Conservation (phyloP, 2,329 filamentous ascomycete species). For the Stemphylium vesicarium region DNA sequence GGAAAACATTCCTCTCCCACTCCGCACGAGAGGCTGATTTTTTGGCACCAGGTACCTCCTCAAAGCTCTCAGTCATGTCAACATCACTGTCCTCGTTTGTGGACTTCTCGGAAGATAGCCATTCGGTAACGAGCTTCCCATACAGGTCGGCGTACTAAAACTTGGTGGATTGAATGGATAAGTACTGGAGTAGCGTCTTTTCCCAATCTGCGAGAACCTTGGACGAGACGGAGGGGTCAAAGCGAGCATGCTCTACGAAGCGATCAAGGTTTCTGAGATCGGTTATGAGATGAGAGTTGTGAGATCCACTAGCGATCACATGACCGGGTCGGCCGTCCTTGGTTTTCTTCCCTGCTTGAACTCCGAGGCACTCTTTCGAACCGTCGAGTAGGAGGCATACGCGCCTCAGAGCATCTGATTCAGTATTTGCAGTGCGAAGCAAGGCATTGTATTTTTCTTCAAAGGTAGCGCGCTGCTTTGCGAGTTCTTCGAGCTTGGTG, state of each 20-base stretch:
- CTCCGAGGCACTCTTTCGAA: constrained; percentile 36
- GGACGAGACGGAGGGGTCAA: constrained; percentile 46
- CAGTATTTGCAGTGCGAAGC: constrained; percentile 12
- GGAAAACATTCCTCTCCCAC: constrained; percentile 45
- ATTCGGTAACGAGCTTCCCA: constrained; percentile 46
- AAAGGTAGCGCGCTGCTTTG: constrained; percentile 44
- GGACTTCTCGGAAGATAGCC: constrained; percentile 40
- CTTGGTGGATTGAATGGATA: constrained; percentile 46
- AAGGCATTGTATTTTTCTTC: constrained; percentile 35
- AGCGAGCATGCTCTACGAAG: constrained; percentile 46
- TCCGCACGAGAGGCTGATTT: constrained; percentile 35
- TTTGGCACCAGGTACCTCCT: constrained; percentile 40
- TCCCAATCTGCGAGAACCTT: constrained; percentile 45
- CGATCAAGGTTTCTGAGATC: constrained; percentile 43
- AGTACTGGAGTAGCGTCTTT: constrained; percentile 35
- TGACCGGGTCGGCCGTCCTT: constrained; percentile 17
- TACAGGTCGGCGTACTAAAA: constrained; percentile 46
- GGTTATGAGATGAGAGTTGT: constrained; percentile 31
- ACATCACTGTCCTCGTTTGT: constrained; percentile 24
- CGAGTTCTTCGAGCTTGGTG: constrained; percentile 47
- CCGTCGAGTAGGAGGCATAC: constrained; percentile 35
- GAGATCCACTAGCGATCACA: constrained; percentile 27
- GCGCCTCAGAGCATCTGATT: constrained; percentile 32
- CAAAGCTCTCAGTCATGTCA: constrained; percentile 38
- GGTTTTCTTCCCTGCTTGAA: constrained; percentile 24